phyloP scores from a whole-genome alignment of 1,139 yeast species.

The Blastobotrys petasosporus region DNA sequence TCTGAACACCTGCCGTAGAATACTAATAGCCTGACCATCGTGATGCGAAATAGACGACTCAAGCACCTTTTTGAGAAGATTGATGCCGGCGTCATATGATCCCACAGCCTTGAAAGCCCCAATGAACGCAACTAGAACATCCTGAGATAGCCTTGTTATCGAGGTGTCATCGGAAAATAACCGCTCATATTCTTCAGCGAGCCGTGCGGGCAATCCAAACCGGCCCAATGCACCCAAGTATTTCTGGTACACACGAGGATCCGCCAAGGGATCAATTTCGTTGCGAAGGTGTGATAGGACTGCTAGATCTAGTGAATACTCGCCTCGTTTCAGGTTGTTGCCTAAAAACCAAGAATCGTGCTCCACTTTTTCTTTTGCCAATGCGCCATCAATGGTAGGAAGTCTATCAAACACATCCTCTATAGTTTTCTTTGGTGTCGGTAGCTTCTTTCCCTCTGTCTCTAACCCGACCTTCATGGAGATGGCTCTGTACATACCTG shows the following conservation, averaged over 20 bases:
- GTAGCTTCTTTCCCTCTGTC: slow-evolving; percentile 7
- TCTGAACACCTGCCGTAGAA: slow-evolving; percentile 21
- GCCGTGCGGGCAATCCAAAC: slow-evolving; percentile 21
- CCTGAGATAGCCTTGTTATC: slow-evolving; percentile 16
- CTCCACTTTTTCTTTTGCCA: slow-evolving; percentile 19
- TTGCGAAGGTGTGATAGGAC: slow-evolving; percentile 26
- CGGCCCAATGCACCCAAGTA: slow-evolving; percentile 31
- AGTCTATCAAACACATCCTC: slow-evolving; percentile 25
- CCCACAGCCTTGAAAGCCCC: slow-evolving; percentile 24
- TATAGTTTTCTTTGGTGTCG: slow-evolving; percentile 14
- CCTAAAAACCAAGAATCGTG: slow-evolving; percentile 13
- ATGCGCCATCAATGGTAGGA: slow-evolving; percentile 22
- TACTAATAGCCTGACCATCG: slow-evolving; percentile 19
- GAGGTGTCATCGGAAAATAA: slow-evolving; percentile 5
- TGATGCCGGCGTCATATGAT: slow-evolving; percentile 17
- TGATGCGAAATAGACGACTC: slow-evolving; percentile 3
- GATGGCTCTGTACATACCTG: slow-evolving; percentile 28
- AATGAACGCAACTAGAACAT: slow-evolving; percentile 24
- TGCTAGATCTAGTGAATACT: slow-evolving; percentile 25
- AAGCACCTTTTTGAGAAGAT: slow-evolving; percentile 18
- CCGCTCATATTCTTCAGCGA: slow-evolving; percentile 24
- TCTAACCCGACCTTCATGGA: slow-evolving; percentile 23
- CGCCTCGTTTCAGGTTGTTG: slow-evolving; percentile 8
- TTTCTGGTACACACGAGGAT: slow-evolving; percentile 19
- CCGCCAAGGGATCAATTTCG: slow-evolving; percentile 17